Base-by-base conservation (phyloP, 352 stramenopile species). In the Globisporangium viniferum region DNA sequence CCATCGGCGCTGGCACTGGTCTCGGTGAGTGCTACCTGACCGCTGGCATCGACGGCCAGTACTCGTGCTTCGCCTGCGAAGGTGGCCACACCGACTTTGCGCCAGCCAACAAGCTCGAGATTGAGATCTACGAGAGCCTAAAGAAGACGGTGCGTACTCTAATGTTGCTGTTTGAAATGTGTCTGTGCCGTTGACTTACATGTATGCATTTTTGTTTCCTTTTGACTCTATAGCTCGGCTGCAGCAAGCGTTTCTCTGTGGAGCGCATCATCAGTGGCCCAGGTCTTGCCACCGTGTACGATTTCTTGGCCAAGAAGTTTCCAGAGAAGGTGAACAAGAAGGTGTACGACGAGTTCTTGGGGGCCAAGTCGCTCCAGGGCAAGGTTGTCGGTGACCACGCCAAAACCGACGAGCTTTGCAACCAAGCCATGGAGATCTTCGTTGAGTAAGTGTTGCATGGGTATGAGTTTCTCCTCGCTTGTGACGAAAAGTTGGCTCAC, bases 11-110 rank as follows among this genome's bases (percentile, higher is more conserved):
- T 51, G 97, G 97, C 18, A 99, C 97, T 3, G 97, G 97, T 8
- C 81, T 99, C 15, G 97, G 97, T 35, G 90, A 99, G 77, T 99
- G 96, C 75, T 99, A 95, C 73, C 81, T 99, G 65, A 99, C 97
- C 6, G 89, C 89, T 2, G 88, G 80, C 48, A 84, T 76, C 35
- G 82, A 90, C 60, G 87, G 86, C 57, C 69, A 89, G 68, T 98
- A 98, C 79, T 93, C 92, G 59, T 97, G 90, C 69, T 98, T 92
- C 71, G 84, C 95, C 8, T 97, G 86, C 66, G 94, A 99, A 77
- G 96, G 96, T 41, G 97, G 97, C 36, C 97, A 99, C 80, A 92
- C 93, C 18, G 97, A 99, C 73, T 99, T 98, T 69, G 88, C 95
- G 8, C 96, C 97, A 1, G 84, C 85, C 15, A 91, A 93, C 56